These are phyloP conservation scores for Acrasis kona DNA, from an alignment of 78 protist species.

Conservation along the genomic window DNA sequence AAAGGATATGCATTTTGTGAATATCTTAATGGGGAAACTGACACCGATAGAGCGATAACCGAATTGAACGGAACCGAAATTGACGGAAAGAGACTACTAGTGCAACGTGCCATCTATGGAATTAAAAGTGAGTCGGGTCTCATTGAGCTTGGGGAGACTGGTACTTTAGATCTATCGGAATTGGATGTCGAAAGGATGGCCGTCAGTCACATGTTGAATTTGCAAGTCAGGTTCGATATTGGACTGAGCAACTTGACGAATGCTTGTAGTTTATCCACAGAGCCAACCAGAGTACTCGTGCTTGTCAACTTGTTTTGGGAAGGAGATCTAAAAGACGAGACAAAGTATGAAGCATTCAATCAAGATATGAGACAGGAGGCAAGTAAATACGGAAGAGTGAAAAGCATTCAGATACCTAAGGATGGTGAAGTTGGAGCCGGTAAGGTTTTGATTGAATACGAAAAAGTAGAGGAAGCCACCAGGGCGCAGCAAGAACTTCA, in stretches of 20 bases:
- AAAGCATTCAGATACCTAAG: neutral
- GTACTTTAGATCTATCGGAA: no score
- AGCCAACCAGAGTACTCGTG: neutral
- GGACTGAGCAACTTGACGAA: neutral
- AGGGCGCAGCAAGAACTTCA: neutral
- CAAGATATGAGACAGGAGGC: neutral
- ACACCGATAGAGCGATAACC: neutral
- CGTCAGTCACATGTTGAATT: neutral
- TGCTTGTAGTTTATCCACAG: neutral
- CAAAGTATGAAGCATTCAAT: neutral
- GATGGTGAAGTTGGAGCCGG: neutral
- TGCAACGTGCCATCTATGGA: neutral
- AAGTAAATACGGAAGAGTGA: neutral
- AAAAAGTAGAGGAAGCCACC: neutral
- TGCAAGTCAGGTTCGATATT: neutral
- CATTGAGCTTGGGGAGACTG: neutral
- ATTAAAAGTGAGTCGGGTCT: neutral
- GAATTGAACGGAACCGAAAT: neutral
- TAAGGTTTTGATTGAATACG: neutral
- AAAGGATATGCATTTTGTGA: constrained; percentile 2
- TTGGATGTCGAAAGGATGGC: neutral
- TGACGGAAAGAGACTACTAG: neutral
- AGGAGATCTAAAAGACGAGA: neutral
- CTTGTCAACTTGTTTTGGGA: neutral
- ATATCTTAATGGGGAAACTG: neutral